Base-by-base conservation (phyloP, 257 asterid species). In the Ilex asprella region DNA sequence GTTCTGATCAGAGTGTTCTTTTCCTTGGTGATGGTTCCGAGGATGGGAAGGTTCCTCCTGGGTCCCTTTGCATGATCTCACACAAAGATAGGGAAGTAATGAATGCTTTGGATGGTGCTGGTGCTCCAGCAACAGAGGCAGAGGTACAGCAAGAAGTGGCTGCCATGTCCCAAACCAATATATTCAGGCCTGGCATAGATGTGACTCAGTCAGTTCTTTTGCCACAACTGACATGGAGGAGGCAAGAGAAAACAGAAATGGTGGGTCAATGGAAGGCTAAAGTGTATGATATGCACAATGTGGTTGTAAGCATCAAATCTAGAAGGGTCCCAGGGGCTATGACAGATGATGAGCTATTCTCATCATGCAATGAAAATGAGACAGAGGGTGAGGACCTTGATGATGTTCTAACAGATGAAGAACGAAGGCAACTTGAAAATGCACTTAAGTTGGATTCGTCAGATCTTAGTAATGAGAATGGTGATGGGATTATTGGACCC, bases 251-350 rank as follows among this genome's bases (percentile, higher is more conserved):
- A 67, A 73, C 88, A 0, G 99, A 93, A 66, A 79, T 68, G 80
- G 94, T 93, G 66, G 97, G 99, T 7, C 53, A 67, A 6, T 93
- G 99, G 97, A 93, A 79, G 69, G 89, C 96, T 50, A 93, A 93
- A 70, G 95, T 89, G 13, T 93, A 93, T 56, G 99, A 93, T 68
- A 93, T 93, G 99, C 96, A 86, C 68, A 87, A 93, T 56, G 92
- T 93, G 71, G 83, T 85, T 35, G 99, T 93, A 60, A 93, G 99
- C 81, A 82, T 93, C 30, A 93, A 89, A 76, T 93, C 97, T 0
- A 87, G 97, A 75, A 72, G 83, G 76, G 99, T 93, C 50, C 99
- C 96, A 0, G 97, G 96, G 61, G 96, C 99, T 43, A 83, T 89
- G 94, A 75, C 94, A 0, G 96, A 89, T 74, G 99, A 89, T 39